phyloP scores from a whole-genome alignment of 176 grass and related monocot species.

The Musa troglodytarum region DNA sequence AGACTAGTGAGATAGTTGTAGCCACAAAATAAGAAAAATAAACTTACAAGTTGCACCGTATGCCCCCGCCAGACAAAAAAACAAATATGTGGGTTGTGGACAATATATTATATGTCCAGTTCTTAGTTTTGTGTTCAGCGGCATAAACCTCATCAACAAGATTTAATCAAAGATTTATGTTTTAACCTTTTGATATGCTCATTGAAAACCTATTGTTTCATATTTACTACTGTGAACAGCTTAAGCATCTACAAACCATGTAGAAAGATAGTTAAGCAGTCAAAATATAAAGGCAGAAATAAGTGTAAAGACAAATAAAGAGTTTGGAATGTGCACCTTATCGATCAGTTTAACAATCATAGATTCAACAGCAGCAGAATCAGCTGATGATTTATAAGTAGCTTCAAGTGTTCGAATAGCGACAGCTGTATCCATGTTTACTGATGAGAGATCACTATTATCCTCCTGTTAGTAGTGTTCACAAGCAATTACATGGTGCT shows the following conservation, averaged over 20 bases:
- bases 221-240: neutral
- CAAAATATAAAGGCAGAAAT: neutral
- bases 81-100: too few species aligned
- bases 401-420: slow-evolving; percentile 93
- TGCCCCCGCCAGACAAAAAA: neutral
- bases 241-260: neutral
- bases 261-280: neutral
- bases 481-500: neutral
- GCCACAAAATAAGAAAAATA: neutral
- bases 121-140: too few species aligned
- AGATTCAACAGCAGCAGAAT: slow-evolving; percentile 58
- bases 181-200: neutral
- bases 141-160: neutral
- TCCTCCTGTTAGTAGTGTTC: slow-evolving; percentile 62
- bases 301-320: neutral
- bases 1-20: neutral
- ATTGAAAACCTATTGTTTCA: neutral
- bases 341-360: slow-evolving; percentile 68
- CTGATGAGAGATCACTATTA: slow-evolving; percentile 88
- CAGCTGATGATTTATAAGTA: slow-evolving; percentile 85
- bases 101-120: too few species aligned
- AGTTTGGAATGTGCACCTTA: slow-evolving; percentile 40
- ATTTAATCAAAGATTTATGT: neutral
- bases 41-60: neutral
- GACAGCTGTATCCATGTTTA: slow-evolving; percentile 98